phyloP scores from a whole-genome alignment of 495 filamentous ascomycete species.

The Podospora comata region DNA sequence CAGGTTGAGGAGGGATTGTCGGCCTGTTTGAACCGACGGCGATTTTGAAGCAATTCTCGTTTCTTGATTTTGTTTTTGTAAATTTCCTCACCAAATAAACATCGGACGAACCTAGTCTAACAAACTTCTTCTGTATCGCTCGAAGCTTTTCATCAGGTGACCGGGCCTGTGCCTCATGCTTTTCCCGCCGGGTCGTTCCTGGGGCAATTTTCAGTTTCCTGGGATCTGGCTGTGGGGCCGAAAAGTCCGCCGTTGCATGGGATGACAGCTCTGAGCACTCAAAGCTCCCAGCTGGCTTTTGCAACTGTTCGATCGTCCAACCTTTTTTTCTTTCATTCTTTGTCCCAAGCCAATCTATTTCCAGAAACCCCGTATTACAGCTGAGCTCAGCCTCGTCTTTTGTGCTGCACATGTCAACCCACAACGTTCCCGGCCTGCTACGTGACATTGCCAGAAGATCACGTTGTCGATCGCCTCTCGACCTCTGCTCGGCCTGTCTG shows the following conservation, averaged over 20 bases:
- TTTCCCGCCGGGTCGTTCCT: not conserved
- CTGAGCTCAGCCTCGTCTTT: not conserved
- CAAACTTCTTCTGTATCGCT: not conserved
- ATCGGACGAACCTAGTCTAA: not conserved
- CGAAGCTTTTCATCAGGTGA: not conserved
- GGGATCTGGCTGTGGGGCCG: not conserved
- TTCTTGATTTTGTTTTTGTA: not conserved
- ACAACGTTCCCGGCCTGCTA: not conserved
- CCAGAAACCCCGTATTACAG: not conserved
- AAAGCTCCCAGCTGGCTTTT: not conserved
- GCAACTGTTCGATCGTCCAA: not conserved
- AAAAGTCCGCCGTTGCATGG: not conserved
- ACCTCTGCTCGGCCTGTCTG: not conserved
- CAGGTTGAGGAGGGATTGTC: constrained; percentile 2
- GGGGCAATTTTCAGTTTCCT: not conserved
- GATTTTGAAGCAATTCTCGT: not conserved
- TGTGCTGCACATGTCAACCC: not conserved
- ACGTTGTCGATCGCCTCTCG: not conserved
- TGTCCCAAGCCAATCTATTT: not conserved
- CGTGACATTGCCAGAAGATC: not conserved
- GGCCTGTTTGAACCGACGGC: constrained; percentile 1
- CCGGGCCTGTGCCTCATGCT: not conserved
- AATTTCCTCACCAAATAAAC: not conserved
- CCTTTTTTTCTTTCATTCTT: not conserved
- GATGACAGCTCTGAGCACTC: not conserved